phyloP scores from a whole-genome alignment of 2,329 filamentous ascomycete species.

The Fusarium sp. region DNA sequence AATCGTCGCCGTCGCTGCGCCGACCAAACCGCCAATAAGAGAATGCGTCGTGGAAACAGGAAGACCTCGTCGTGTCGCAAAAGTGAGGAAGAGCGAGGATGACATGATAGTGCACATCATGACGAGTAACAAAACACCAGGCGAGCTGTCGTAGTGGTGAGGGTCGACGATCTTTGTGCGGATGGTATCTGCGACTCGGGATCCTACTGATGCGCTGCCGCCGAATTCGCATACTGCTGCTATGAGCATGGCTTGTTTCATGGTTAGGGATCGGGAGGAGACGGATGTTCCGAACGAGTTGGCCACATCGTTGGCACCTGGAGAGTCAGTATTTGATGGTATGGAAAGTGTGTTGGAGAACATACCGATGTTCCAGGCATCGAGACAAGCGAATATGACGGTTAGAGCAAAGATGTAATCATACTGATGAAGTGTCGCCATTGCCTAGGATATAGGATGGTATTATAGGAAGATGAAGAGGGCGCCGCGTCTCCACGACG shows the following conservation, averaged over 20 bases:
- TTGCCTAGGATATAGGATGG: conserved; percentile 25
- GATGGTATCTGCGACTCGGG: conserved; percentile 71
- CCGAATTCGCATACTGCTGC: conserved; percentile 70
- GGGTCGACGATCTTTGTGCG: conserved; percentile 62
- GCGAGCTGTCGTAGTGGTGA: conserved; percentile 64
- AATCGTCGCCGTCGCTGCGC: conserved; percentile 52
- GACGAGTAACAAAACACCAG: conserved; percentile 63
- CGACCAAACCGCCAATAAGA: conserved; percentile 58
- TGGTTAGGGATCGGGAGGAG: conserved; percentile 73
- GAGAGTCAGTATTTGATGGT: conserved; percentile 11
- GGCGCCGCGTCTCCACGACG: conserved; percentile 33
- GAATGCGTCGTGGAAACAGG: conserved; percentile 67
- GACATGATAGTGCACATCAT: conserved; percentile 67
- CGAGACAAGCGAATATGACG: conserved; percentile 67
- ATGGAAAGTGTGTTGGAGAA: background rate
- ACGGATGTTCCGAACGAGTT: conserved; percentile 81
- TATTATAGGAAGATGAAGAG: background rate
- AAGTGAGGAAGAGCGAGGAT: conserved; percentile 63
- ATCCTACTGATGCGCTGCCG: conserved; percentile 69
- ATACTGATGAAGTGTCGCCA: conserved; percentile 59
- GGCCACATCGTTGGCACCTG: conserved; percentile 74
- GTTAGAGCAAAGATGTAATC: conserved; percentile 68
- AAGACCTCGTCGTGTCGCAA: conserved; percentile 63
- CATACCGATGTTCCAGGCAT: conserved; percentile 70
- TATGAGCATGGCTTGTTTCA: conserved; percentile 69